A percentile compares a stretch with the other conserved stretches of the same genome.
Conservation (phyloP, 1,284 basidiomycete species). For the Puccinia triticina region DNA sequence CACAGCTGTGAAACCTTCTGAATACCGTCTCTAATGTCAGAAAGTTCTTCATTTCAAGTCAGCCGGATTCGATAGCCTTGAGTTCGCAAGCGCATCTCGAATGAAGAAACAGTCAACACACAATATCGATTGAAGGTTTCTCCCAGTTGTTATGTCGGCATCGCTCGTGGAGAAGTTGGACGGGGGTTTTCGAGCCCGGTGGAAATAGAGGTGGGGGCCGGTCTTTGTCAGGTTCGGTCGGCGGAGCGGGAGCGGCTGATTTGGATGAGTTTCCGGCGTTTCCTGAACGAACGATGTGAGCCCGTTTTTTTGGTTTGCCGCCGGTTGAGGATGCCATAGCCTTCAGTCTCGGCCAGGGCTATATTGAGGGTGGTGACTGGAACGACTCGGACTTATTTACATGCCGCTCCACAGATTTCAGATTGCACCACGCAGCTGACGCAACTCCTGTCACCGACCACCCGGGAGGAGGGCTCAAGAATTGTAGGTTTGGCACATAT, state of each 20-base stretch:
- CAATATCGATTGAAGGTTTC: constrained; percentile 57
- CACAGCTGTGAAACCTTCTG: constrained; percentile 54
- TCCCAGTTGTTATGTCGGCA: constrained; percentile 58
- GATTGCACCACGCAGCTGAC: no score
- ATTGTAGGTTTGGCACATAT: no score
- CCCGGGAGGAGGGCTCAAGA: no score
- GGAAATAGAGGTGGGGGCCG: constrained; percentile 56
- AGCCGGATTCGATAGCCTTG: background rate
- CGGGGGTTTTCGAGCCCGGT: constrained; percentile 60
- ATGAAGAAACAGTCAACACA: constrained; percentile 48
- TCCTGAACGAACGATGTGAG: constrained; percentile 75
- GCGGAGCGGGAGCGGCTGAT: constrained; percentile 59
- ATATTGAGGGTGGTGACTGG: no score
- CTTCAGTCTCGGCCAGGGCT: no score
- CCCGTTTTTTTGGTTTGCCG: constrained; percentile 64
- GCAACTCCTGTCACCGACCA: no score
- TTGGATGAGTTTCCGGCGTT: constrained; percentile 82
- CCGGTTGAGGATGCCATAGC: constrained; percentile 17
- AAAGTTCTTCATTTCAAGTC: constrained; percentile 9
- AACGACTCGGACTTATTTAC: no score
- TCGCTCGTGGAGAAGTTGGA: constrained; percentile 59
- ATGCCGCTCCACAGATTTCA: no score
- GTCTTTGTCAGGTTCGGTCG: constrained; percentile 52
- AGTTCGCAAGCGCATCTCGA: background rate
- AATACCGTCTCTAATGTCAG: constrained; percentile 29